phyloP scores from a whole-genome alignment of 441 rosid genomes.

The Corymbia calophylla region DNA sequence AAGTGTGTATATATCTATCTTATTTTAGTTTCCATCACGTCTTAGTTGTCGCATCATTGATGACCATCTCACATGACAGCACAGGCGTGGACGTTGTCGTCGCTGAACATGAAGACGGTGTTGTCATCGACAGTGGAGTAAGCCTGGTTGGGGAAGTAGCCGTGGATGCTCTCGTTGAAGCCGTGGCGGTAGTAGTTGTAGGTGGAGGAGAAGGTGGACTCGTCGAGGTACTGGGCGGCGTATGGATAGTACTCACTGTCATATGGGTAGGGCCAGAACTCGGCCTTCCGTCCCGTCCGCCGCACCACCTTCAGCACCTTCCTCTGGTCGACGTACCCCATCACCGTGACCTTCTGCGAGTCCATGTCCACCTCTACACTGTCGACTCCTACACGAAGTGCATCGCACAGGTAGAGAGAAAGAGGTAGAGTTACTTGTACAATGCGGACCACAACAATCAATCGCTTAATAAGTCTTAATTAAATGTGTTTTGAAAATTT shows the following conservation, averaged over 20 bases:
- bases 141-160: constrained; percentile 49
- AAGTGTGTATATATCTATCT: not conserved
- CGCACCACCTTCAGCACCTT: constrained; percentile 64
- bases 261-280: constrained; percentile 80
- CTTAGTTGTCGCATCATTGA: accelerated
- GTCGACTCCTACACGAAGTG: constrained; percentile 44
- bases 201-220: constrained; percentile 33
- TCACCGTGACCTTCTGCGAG: constrained; percentile 70
- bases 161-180: constrained; percentile 40
- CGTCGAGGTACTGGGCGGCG: constrained; percentile 41
- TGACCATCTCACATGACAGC: constrained; percentile 27
- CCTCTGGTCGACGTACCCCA: constrained; percentile 57
- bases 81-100: constrained; percentile 71
- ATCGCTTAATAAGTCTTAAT: not conserved
- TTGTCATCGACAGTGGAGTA: constrained; percentile 45
- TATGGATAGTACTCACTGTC: constrained; percentile 61
- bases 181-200: constrained; percentile 56
- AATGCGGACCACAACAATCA: not conserved
- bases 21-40: not conserved
- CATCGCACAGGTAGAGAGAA: not conserved
- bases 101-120: constrained; percentile 73
- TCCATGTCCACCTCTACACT: constrained; percentile 66
- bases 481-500: not conserved
- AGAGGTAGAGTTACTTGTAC: not conserved
- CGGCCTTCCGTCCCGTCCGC: constrained; percentile 66